Conservation (phyloP, 257 asterid species). For the Solanum habrochaites region DNA sequence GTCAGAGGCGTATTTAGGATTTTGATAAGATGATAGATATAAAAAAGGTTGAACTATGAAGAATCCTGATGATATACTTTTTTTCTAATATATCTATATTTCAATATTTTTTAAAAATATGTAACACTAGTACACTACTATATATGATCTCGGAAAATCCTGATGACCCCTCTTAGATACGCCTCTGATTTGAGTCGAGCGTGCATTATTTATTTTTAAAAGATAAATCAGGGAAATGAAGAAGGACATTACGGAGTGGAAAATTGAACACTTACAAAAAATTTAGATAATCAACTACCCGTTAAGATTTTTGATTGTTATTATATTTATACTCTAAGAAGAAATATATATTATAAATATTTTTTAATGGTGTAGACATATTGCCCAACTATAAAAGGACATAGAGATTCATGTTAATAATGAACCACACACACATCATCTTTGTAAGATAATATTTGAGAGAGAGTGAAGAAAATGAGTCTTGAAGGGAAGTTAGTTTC, state of each 20-base stretch:
- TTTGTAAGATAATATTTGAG: neutral
- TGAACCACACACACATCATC: neutral
- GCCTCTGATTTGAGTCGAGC: too few relatives aligned
- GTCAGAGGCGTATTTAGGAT: too few relatives aligned
- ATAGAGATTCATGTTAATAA: neutral
- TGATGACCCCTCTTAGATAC: too few relatives aligned
- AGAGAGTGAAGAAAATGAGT: neutral
- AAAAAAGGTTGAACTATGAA: too few relatives aligned
- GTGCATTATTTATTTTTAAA: neutral
- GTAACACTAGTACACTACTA: too few relatives aligned
- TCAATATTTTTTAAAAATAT: too few relatives aligned
- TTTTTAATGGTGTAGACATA: neutral
- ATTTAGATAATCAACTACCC: neutral
- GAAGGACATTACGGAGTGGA: too few relatives aligned
- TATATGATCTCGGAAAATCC: too few relatives aligned
- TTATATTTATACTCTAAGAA: neutral
- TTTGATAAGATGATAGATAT: too few relatives aligned
- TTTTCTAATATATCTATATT: too few relatives aligned
- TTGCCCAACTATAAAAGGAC: neutral
- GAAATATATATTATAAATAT: neutral
- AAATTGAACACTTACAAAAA: neutral
- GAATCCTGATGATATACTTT: too few relatives aligned
- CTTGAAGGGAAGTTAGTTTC: neutral
- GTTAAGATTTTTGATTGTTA: neutral
- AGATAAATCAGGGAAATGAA: neutral